These are phyloP conservation scores for Forsythia suspensa DNA, from an alignment of 257 asterid species.

Conservation along the genomic window DNA sequence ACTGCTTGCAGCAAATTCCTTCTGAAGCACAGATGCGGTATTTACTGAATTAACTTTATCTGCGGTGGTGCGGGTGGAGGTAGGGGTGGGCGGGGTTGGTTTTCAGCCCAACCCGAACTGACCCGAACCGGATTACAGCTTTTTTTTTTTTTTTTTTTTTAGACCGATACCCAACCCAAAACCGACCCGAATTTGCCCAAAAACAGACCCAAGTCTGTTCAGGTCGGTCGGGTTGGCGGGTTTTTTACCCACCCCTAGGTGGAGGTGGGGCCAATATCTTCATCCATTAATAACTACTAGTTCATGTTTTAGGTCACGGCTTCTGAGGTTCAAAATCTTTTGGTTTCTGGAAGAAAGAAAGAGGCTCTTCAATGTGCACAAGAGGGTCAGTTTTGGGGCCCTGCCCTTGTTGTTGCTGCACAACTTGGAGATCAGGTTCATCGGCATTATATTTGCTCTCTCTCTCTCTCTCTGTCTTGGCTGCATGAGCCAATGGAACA, in stretches of 20 bases:
- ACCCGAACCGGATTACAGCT: too few relatives aligned
- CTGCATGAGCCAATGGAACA: background rate
- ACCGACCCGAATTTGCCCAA: background rate
- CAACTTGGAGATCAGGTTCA: conserved; percentile 89
- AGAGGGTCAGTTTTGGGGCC: conserved; percentile 98
- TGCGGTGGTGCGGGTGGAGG: background rate
- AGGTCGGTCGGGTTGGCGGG: too few relatives aligned
- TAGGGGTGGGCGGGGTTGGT: too few relatives aligned
- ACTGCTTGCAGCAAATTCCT: conserved; percentile 81
- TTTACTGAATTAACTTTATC: conserved; percentile 44
- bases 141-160: too few relatives aligned
- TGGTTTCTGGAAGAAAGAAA: conserved; percentile 91
- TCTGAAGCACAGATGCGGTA: conserved; percentile 66
- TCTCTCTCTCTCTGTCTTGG: background rate
- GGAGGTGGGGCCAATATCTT: background rate
- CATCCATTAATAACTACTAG: conserved; percentile 17
- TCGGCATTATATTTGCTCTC: background rate
- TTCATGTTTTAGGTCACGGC: conserved; percentile 67
- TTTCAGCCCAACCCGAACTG: too few relatives aligned
- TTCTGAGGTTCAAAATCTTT: conserved; percentile 76
- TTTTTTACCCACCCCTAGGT: background rate
- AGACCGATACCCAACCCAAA: background rate
- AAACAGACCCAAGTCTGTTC: too few relatives aligned
- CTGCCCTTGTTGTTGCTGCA: conserved; percentile 96
- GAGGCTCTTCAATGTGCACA: conserved; percentile 92